Base-by-base conservation (phyloP, 2,329 filamentous ascomycete species). In the Cordyceps farinosa region DNA sequence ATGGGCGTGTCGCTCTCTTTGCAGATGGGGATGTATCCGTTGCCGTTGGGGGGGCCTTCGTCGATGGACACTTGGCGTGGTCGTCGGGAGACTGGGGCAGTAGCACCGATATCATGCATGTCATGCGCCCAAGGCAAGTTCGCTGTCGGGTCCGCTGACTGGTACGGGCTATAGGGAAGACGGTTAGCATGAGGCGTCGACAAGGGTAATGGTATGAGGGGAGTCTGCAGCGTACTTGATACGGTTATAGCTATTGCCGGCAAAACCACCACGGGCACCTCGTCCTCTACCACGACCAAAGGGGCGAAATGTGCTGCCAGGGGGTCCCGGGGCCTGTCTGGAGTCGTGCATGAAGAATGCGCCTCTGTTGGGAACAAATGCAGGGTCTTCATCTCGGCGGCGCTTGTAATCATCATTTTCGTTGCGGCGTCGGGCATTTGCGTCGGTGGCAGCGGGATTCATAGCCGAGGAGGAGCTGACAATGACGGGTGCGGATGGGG, bases 291-390 rank as follows among this genome's bases (percentile, higher is more conserved):
- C 88, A 75, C 88, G 83, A 38, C 84, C 84, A 74, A 88, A 90
- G 13, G 88, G 85, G 63, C 90, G 83, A 76, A 94, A 92, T 60
- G 90, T 90, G 76, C 93, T 94, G 60, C 88, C 84, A 67, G 87
- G 86, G 51, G 88, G 85, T n/a, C 89, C 89, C 62, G 90, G 86
- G 63, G 90, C 85, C 69, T 91, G 88, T 66, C 92, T 86, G 71
- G 95, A 91, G 74, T 98, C 95, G 76, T 98, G 94, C 86, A 98
- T 92, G 79, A 97, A 98, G 81, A 98, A 98, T 66, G 91, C 89
- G 64, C 95, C 95, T 68, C 94, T 84, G 72, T 96, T 97, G 61
- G 95, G 94, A 62, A 97, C 94, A 77, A 97, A 97, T 11, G 93
- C 88, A 42, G 94, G 94, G 74, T 97, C 92, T 69, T 91, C 88